phyloP scores from a whole-genome alignment of 1,284 basidiomycete species.

The Pulchroboletus neoregius region DNA sequence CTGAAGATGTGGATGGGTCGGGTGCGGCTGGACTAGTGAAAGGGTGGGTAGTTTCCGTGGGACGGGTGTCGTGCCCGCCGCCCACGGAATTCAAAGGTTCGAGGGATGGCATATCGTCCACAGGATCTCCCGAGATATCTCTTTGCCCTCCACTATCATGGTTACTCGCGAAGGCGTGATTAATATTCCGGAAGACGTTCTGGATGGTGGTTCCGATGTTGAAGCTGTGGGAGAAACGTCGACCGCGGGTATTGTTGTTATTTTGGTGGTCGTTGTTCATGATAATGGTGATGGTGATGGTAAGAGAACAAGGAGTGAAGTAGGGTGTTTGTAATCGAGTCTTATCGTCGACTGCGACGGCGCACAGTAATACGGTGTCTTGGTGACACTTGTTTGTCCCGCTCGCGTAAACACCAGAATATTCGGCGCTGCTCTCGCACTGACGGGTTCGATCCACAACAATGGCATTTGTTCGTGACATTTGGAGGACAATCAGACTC shows the following conservation, averaged over 20 bases:
- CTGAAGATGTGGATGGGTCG: slow-evolving; percentile 1
- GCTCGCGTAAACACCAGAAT: slow-evolving; percentile 31
- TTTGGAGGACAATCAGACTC: neutral
- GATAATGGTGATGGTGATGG: slow-evolving; percentile 26
- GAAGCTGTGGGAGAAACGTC: slow-evolving; percentile 21
- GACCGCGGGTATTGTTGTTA: slow-evolving; percentile 10
- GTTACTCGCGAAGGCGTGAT: slow-evolving; percentile 28
- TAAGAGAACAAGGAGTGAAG: slow-evolving; percentile 11
- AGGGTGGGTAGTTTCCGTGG: slow-evolving; percentile 8
- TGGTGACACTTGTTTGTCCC: slow-evolving; percentile 25
- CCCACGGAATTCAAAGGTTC: slow-evolving; percentile 4
- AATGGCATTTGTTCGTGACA: neutral
- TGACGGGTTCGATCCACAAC: slow-evolving; percentile 16
- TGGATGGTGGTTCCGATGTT: slow-evolving; percentile 29
- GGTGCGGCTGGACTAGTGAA: slow-evolving; percentile 2
- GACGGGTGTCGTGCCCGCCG: neutral
- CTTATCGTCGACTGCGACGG: neutral
- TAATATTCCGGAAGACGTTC: slow-evolving; percentile 32
- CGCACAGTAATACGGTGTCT: neutral
- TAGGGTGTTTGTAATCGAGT: slow-evolving; percentile 15
- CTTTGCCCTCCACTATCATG: slow-evolving; percentile 4
- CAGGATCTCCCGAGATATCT: neutral
- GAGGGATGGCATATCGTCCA: slow-evolving; percentile 1
- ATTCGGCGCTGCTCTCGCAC: slow-evolving; percentile 17
- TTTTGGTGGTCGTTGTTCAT: slow-evolving; percentile 25